A percentile compares a stretch with the other conserved stretches of the same genome.
These are phyloP conservation scores for Pulveroboletus sp. DNA, from an alignment of 1,284 basidiomycete species.

Conservation along the genomic window DNA sequence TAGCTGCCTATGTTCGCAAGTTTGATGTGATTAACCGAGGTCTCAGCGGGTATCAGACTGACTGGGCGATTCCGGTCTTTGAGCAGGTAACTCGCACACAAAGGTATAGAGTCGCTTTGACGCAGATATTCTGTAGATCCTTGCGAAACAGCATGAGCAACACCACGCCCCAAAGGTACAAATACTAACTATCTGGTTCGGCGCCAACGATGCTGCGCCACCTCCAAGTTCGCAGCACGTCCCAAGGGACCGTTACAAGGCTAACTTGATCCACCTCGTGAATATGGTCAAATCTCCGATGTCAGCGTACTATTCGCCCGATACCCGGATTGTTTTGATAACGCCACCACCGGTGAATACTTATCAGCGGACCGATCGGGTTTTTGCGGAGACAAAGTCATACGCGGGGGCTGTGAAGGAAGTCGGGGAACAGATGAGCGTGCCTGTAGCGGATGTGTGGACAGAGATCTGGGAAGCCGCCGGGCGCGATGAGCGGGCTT, in stretches of 20 bases:
- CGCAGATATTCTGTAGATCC: slow-evolving; percentile 41
- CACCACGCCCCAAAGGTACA: slow-evolving; percentile 60
- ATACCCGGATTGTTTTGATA: slow-evolving; percentile 79
- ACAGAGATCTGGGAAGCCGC: slow-evolving; percentile 64
- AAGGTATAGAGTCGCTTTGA: background rate
- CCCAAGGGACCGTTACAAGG: slow-evolving; percentile 64
- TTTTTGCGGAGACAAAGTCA: slow-evolving; percentile 57
- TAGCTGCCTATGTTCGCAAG: slow-evolving; percentile 76
- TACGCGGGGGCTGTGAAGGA: slow-evolving; percentile 74
- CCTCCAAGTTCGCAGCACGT: slow-evolving; percentile 66
- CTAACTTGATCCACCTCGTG: slow-evolving; percentile 68
- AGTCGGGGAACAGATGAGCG: slow-evolving; percentile 52
- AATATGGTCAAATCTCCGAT: slow-evolving; percentile 58
- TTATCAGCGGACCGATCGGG: slow-evolving; percentile 58
- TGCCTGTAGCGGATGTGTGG: slow-evolving; percentile 75
- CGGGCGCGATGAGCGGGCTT: slow-evolving; percentile 53
- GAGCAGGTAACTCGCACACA: slow-evolving; percentile 55
- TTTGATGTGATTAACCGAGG: slow-evolving; percentile 85
- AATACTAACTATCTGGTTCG: slow-evolving; percentile 85
- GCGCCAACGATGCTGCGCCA: slow-evolving; percentile 80
- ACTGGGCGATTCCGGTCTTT: slow-evolving; percentile 80
- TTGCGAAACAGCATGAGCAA: slow-evolving; percentile 55
- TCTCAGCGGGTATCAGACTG: slow-evolving; percentile 78
- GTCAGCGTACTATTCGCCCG: slow-evolving; percentile 69
- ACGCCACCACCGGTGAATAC: slow-evolving; percentile 84